Conservation (phyloP, 2,329 filamentous ascomycete genomes). For the Lachnellula arida region DNA sequence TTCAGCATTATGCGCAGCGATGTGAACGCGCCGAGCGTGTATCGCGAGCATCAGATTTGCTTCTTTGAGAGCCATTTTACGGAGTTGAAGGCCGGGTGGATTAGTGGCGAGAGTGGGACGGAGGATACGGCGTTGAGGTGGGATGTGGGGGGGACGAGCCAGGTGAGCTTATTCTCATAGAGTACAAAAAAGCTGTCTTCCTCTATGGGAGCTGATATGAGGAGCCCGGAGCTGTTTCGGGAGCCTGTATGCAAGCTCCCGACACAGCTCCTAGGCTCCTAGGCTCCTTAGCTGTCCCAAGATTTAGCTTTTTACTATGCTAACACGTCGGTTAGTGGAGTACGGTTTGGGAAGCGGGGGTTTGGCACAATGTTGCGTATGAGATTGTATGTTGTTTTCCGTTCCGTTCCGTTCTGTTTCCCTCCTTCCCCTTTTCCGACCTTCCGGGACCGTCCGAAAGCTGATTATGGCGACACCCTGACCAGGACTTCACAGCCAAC, state of each 20-base stretch:
- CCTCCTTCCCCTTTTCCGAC: too few relatives aligned
- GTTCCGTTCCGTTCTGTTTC: slow-evolving; percentile 16
- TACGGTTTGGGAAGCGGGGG: slow-evolving; percentile 53
- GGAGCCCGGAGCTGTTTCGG: too few relatives aligned
- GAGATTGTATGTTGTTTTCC: slow-evolving; percentile 45
- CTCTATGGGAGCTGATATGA: too few relatives aligned
- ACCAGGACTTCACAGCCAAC: slow-evolving; percentile 52
- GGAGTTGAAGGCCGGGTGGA: slow-evolving; percentile 67
- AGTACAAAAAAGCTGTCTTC: too few relatives aligned
- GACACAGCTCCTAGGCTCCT: too few relatives aligned
- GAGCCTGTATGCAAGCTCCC: too few relatives aligned
- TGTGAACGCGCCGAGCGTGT: slow-evolving; percentile 54
- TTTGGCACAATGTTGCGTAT: slow-evolving; percentile 74
- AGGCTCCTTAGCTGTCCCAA: too few relatives aligned
- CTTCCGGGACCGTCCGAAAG: neutral
- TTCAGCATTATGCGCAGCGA: slow-evolving; percentile 60
- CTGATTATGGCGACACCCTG: neutral
- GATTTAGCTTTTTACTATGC: too few relatives aligned
- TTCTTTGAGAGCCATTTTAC: slow-evolving; percentile 68
- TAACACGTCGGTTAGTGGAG: too few relatives aligned
- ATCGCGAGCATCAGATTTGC: slow-evolving; percentile 60
- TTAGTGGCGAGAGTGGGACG: slow-evolving; percentile 43
- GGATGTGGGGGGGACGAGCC: slow-evolving; percentile 53
- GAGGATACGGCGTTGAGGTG: slow-evolving; percentile 56
- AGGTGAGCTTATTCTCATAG: too few relatives aligned